These are phyloP conservation scores for Penicillium capsulatum DNA, from an alignment of 2,329 filamentous ascomycete species.

Conservation along the genomic window DNA sequence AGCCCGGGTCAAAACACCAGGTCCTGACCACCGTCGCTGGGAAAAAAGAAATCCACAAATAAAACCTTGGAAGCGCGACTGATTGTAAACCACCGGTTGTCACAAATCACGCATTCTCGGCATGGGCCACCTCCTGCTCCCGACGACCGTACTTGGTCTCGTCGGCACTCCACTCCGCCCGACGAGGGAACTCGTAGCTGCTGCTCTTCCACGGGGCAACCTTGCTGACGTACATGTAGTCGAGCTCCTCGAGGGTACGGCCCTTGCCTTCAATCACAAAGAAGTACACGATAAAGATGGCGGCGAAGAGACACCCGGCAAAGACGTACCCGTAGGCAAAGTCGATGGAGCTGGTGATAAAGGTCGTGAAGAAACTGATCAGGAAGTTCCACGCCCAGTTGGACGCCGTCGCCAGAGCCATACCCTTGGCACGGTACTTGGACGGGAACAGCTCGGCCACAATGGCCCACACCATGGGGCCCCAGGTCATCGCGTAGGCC, in stretches of 20 bases:
- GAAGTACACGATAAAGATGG: constrained; percentile 62
- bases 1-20: no score
- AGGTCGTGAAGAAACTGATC: constrained; percentile 71
- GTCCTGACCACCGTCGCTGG: no score
- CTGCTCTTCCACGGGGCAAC: constrained; percentile 59
- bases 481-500: constrained; percentile 66
- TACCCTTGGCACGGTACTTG: constrained; percentile 63
- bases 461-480: constrained; percentile 54
- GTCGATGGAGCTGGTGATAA: constrained; percentile 67
- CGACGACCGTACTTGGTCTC: constrained; percentile 21
- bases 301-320: constrained; percentile 64
- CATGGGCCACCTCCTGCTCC: constrained; percentile 22
- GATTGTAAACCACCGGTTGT: no score
- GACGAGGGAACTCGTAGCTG: constrained; percentile 39
- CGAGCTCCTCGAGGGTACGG: constrained; percentile 68
- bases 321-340: constrained; percentile 75
- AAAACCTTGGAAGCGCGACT: no score
- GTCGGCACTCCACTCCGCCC: constrained; percentile 16
- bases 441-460: constrained; percentile 43
- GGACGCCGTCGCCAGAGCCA: constrained; percentile 72
- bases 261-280: constrained; percentile 71
- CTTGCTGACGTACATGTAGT: constrained; percentile 65
- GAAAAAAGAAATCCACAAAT: no score
- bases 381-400: constrained; percentile 75
- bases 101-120: constrained; percentile 27